Evolutionary conservation across 768 basidiomycete species (phyloP).

Genomic region (Xerocomellus amylosporus): DNA sequence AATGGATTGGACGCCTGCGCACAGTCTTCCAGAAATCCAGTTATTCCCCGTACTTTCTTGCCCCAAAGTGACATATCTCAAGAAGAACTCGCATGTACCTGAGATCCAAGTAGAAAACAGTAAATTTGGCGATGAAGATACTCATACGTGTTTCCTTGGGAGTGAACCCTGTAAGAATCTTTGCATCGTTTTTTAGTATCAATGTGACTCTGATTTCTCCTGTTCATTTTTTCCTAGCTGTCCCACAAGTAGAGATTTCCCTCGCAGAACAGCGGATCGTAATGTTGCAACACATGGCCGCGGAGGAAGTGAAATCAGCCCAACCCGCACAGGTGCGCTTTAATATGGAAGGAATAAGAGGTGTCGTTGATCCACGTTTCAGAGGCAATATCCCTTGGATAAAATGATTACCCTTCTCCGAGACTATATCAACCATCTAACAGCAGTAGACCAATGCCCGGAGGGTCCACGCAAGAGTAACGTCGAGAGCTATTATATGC

Average conservation of each 20-base stretch:
- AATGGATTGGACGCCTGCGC: conserved; percentile 56
- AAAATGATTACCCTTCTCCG: conserved; percentile 60
- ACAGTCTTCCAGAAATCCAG: conserved; percentile 56
- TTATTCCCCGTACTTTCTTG: conserved; percentile 71
- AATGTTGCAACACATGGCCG: conserved; percentile 38
- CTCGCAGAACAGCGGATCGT: conserved; percentile 54
- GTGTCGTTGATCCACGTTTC: conserved; percentile 5
- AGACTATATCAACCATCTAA: conserved; percentile 57
- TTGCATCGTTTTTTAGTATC: background rate
- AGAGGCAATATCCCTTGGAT: conserved; percentile 29
- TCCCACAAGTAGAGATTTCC: conserved; percentile 60
- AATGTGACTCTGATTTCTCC: background rate
- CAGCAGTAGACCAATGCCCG: conserved; percentile 41
- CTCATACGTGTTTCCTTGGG: conserved; percentile 79
- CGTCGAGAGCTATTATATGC: conserved; percentile 57
- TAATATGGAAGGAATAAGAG: background rate
- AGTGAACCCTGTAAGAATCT: conserved; percentile 57
- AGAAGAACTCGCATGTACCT: conserved; percentile 47
- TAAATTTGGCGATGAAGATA: conserved; percentile 85
- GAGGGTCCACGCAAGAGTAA: conserved; percentile 32
- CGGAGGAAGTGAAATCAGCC: conserved; percentile 11
- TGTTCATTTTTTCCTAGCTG: conserved; percentile 40
- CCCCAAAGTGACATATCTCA: conserved; percentile 82
- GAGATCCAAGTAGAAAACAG: conserved; percentile 45
- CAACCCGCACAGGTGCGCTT: conserved; percentile 16